phyloP scores from a whole-genome alignment of 768 basidiomycete genomes.

The Phylloporus sp. region DNA sequence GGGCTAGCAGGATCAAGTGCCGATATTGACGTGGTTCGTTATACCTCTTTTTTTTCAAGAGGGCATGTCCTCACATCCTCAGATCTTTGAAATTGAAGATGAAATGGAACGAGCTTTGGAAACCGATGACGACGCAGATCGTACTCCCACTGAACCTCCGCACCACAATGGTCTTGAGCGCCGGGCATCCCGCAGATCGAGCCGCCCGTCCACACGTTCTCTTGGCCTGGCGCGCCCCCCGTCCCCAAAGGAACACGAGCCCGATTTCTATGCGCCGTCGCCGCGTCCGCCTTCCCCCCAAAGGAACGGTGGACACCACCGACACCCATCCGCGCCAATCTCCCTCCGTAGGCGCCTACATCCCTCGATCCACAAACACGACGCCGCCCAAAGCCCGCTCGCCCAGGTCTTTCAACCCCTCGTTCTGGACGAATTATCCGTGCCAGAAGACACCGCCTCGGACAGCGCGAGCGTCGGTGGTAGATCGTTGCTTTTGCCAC shows the following conservation, averaged over 20 bases:
- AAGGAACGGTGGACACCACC: slow-evolving; percentile 6
- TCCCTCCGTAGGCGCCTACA: slow-evolving; percentile 17
- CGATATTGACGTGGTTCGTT: slow-evolving; percentile 68
- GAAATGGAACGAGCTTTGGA: slow-evolving; percentile 30
- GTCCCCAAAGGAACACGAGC: slow-evolving; percentile 20
- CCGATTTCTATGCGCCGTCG: not conserved
- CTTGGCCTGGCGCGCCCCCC: slow-evolving; percentile 17
- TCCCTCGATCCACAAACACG: slow-evolving; percentile 18
- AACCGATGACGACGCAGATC: slow-evolving; percentile 8
- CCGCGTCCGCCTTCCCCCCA: slow-evolving; percentile 7
- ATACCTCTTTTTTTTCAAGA: not conserved
- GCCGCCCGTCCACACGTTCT: slow-evolving; percentile 29
- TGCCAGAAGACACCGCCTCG: slow-evolving; percentile 29
- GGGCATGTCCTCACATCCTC: not conserved
- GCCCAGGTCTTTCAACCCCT: slow-evolving; percentile 73
- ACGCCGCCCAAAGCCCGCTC: slow-evolving; percentile 46
- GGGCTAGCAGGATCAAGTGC: slow-evolving; percentile 65
- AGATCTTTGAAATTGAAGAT: slow-evolving; percentile 81
- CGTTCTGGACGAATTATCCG: slow-evolving; percentile 44
- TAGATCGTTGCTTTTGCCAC: slow-evolving; percentile 4
- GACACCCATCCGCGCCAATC: slow-evolving; percentile 12
- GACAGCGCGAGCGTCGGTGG: slow-evolving; percentile 10
- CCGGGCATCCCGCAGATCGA: slow-evolving; percentile 31
- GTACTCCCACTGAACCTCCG: slow-evolving; percentile 12
- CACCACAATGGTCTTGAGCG: slow-evolving; percentile 17